Base-by-base conservation (phyloP, 2,329 filamentous ascomycete genomes). In the Ceratocystis colombiana region DNA sequence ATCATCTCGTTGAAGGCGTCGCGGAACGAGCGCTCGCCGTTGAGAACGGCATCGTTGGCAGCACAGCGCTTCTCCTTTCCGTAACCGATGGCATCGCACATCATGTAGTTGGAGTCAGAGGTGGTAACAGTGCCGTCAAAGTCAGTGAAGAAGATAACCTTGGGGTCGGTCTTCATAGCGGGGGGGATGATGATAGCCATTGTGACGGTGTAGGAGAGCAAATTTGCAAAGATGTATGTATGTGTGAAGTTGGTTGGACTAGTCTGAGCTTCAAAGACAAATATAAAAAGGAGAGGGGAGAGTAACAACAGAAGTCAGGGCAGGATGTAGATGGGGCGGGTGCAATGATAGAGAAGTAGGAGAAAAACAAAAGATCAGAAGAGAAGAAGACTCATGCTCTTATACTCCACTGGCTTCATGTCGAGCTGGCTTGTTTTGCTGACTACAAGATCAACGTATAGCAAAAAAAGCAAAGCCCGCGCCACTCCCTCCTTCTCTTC, bases 101-200 rank as follows among this genome's bases (percentile, higher is more conserved):
- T 79, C 75, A 76, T 83, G 76, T 84, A 83, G 74, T 86, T 87
- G 74, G 79, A 83, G 76, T 87, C 84, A 72, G 82, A 79, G 66
- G 80, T 82, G 62, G 93, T 96, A 74, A 96, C 93, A 65, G 92
- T 97, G 73, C 94, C 94, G 77, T 99, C 94, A 74, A 97, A 97
- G 78, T 99, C 94, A 71, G 92, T 96, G 80, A 97, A 97, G 83
- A 99, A 96, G 80, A 99, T 92, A 79, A 90, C 89, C 77, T 90
- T 88, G 64, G 92, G 92, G 74, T 88, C 85, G 67, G 80, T 85
- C 72, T 79, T 79, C 75, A 87, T 68, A 15, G 67, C 65, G 45
- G 67, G 64, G 50, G 67, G 67, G 50, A 68, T 53, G 22, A 46
- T 65, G 53, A 68, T 66, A 30, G 66, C 64, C 66, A 68, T 68